Percentiles rank a stretch among this genome's conserved stretches.
Conservation (phyloP, 129 eudicot genomes). For the Calendula officinalis region DNA sequence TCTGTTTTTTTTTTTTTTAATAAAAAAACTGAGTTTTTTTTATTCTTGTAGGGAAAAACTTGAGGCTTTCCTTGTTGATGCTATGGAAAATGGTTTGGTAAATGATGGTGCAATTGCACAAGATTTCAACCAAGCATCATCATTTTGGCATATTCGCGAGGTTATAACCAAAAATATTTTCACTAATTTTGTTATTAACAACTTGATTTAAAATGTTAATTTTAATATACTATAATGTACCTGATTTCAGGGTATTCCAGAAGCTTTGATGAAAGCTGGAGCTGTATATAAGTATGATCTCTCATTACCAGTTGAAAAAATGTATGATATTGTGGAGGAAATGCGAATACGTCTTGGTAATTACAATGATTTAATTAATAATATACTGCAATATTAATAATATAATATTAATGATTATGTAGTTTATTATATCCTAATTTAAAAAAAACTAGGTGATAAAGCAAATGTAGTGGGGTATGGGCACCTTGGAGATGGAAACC, state of each 20-base stretch:
- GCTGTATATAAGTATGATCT: constrained; percentile 94
- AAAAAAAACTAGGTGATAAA: constrained; percentile 40
- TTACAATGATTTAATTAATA: neutral
- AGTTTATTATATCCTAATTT: neutral
- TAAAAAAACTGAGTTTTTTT: neutral
- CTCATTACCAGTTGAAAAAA: constrained; percentile 79
- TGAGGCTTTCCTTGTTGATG: constrained; percentile 73
- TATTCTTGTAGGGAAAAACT: constrained; percentile 72
- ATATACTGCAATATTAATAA: neutral
- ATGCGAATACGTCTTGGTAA: constrained; percentile 85
- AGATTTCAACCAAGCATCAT: constrained; percentile 81
- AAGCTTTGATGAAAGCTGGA: constrained; percentile 94
- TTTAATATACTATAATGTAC: neutral
- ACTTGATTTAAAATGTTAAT: neutral
- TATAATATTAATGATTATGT: neutral
- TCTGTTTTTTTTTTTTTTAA: neutral
- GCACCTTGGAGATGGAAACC: constrained; percentile 97
- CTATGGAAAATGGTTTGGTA: constrained; percentile 80
- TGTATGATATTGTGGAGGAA: constrained; percentile 90
- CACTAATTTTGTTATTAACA: neutral
- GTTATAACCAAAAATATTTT: constrained; percentile 15
- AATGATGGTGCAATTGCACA: constrained; percentile 92
- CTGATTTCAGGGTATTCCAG: constrained; percentile 72
- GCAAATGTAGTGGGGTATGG: constrained; percentile 96
- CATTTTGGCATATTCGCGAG: constrained; percentile 99